A percentile compares a stretch with the other conserved stretches of the same genome.
Evolutionary conservation across 164 flowering plant species (phyloP).

Genomic region (Vitis vinifera): ASM3070453v1 NC_081819.1:20904001-20904500

Average conservation of each 20-base stretch:
- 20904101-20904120: neutral
- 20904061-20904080: too few relatives aligned
- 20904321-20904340: conserved; percentile 8
- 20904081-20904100: too few relatives aligned
- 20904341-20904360: neutral
- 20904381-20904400: too few relatives aligned
- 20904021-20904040: too few relatives aligned
- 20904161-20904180: conserved; percentile 1
- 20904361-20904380: neutral
- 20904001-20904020: too few relatives aligned
- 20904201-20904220: neutral
- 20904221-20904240: conserved; percentile 13
- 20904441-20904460: too few relatives aligned
- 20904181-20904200: neutral
- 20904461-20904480: too few relatives aligned
- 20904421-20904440: too few relatives aligned
- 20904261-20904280: conserved; percentile 11
- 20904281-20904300: neutral
- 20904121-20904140: conserved; percentile 4
- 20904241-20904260: conserved; percentile 16
- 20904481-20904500: too few relatives aligned
- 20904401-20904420: too few relatives aligned
- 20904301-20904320: conserved; percentile 17
- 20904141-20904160: conserved; percentile 16
- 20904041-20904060: too few relatives aligned